Evolutionary conservation across 805 yeast genomes (phyloP), one percentile per base, ranked within the genome.

Genomic region (Cyberlindnera suaveolens): DNA sequence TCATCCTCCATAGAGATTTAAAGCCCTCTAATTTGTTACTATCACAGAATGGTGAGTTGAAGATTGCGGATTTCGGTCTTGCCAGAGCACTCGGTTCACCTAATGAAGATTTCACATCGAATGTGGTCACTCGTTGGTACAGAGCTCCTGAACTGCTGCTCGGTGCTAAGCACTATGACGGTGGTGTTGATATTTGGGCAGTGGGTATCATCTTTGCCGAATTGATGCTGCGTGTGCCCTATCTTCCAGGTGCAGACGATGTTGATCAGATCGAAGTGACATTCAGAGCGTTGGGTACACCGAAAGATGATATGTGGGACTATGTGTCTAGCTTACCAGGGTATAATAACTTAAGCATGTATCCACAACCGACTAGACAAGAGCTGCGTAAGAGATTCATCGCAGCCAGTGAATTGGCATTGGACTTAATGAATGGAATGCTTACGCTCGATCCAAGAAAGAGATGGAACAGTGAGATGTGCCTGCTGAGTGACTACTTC

Each of bases 51-150:
- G 99, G 99, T 1, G 80, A 84, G 49, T 70, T 93, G 47, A 93
- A 93, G 61, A 74, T 93, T 48, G 99, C 99, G 3, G 99, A 93
- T 86, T 93, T 93, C 68, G 99, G 99, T 52, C 70, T 91, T 36
- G 98, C 98, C 0, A 69, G 99, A 49, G 77, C 90, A 3, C 68
- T 87, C 45, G 91, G 95, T 0, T 72, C 82, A 19, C 86, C 90
- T 0, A 77, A 79, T 45, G 93, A 85, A 50, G 76, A 73, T 36
- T 68, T 93, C 61, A 86, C 98, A 0, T 85, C 96, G 2, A 91
- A 90, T 49, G 99, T 93, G 4, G 99, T 93, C 2, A 93, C 99
- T 3, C 68, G 98, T 47, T 93, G 99, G 99, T 93, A 93, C 63
- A 70, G 98, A 43, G 96, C 98, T 0, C 99, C 99, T 0, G 99